A percentile compares a stretch with the other conserved stretches of the same genome.
Conservation (phyloP, 192 early-diverging fungal genomes). For the Linnemannia elongata region DNA sequence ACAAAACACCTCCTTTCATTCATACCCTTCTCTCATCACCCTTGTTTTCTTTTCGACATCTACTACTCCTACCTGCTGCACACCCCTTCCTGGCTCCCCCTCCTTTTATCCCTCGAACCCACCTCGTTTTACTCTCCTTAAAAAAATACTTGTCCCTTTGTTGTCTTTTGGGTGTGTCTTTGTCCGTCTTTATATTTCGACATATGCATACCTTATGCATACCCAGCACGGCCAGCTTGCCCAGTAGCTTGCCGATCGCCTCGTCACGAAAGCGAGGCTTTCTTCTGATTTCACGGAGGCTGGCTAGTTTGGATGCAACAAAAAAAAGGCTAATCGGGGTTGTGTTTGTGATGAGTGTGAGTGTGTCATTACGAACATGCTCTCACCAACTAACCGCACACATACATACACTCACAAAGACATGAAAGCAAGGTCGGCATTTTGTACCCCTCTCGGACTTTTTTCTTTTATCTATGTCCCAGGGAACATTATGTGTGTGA, state of each 20-base stretch:
- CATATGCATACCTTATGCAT: slow-evolving; percentile 7
- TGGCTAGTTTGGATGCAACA: neutral
- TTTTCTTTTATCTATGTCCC: neutral
- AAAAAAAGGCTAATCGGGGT: slow-evolving; percentile 1
- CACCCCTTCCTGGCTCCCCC: neutral
- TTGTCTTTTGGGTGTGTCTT: neutral
- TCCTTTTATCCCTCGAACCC: neutral
- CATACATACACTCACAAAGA: neutral
- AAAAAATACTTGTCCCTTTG: neutral
- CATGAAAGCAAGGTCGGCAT: neutral
- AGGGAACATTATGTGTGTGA: neutral
- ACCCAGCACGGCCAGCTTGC: neutral
- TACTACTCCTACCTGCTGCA: neutral
- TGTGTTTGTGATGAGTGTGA: neutral
- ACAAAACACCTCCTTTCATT: neutral
- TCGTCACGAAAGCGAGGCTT: neutral
- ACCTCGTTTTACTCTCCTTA: slow-evolving; percentile 10
- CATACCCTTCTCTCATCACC: neutral
- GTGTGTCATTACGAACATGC: neutral
- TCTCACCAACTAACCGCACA: neutral
- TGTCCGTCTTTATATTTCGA: neutral
- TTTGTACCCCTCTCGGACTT: neutral
- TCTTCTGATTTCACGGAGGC: slow-evolving; percentile 1
- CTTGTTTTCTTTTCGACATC: slow-evolving; percentile 12
- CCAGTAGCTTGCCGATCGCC: slow-evolving; percentile 1